Base-by-base conservation (phyloP, 2,329 filamentous ascomycete genomes). In the Ilyonectria destructans region DNA sequence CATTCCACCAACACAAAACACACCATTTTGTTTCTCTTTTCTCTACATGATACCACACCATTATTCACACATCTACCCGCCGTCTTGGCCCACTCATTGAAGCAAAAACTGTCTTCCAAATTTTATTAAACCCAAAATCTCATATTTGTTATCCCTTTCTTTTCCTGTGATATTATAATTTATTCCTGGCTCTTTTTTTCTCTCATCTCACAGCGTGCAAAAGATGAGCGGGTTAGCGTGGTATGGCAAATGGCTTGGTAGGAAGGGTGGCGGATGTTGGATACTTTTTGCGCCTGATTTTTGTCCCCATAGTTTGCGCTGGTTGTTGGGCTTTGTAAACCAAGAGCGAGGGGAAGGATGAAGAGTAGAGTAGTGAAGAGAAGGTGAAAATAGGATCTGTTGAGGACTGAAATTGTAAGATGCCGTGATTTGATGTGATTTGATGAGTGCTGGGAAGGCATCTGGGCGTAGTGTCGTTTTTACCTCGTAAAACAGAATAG, bases 41-140 rank as follows among this genome's bases (percentile, higher is more conserved):
- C 67, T 65, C 62, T 71, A 68, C 68, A 75, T 70, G 71, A 72
- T 74, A 71, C 68, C 73, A 75, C 64, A 68, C 46, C 55, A 69
- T 65, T 62, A 57, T 48, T 61, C 62, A 57, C 61, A 68, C 60
- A 70, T 64, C 64, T 61, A 62, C 68, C 55, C 59, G 63, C 55
- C 43, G 48, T 64, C 48, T 75, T 66, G 63, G 63, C 66, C 17
- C 61, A 51, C 55, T 69, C 61, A 63, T 43, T 58, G 51, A 66
- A 70, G 29, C 64, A 46, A 62, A 60, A 57, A 60, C 43, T 65
- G 55, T 23, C 23, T 58, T 55, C 51, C 8, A 49, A 58, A 55
- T 65, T 58, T 40, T 35, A 19, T 52, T 43, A 8, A 43, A 43
- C 49, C 52, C 19, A 40, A 46, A 29, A 49, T 60, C 21, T 62